These are phyloP conservation scores for Saccharomycopsis hybrid DNA, from an alignment of 1,139 yeast species.

Conservation along the genomic window DNA sequence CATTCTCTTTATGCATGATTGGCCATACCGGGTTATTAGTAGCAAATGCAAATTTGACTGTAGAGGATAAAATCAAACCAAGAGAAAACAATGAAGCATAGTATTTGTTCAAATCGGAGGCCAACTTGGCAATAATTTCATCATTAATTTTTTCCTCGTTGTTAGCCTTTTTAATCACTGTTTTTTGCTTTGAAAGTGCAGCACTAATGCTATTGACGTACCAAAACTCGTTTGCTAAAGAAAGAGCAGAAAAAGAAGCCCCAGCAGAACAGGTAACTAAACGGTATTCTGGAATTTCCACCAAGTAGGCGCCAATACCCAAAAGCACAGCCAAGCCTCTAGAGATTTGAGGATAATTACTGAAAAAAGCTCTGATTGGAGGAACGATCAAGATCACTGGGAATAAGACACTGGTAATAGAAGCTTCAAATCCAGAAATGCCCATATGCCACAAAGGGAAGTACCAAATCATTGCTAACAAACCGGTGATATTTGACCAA, in stretches of 20 bases:
- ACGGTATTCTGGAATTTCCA: constrained; percentile 62
- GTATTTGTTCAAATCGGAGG: constrained; percentile 26
- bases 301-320: constrained; percentile 72
- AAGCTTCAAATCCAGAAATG: constrained; percentile 86
- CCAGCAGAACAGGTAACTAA: constrained; percentile 64
- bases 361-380: constrained; percentile 38
- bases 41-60: constrained; percentile 67
- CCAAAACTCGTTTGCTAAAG: constrained; percentile 56
- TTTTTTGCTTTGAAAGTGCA: constrained; percentile 27
- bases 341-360: constrained; percentile 39
- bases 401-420: constrained; percentile 50
- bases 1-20: constrained; percentile 76
- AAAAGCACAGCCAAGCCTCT: constrained; percentile 52
- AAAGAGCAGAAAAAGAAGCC: constrained; percentile 52
- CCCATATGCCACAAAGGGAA: constrained; percentile 99
- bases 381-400: constrained; percentile 55
- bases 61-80: constrained; percentile 69
- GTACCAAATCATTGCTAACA: constrained; percentile 88
- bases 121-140: constrained; percentile 7
- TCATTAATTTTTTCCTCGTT: constrained; percentile 13
- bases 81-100: constrained; percentile 58
- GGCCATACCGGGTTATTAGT: constrained; percentile 98
- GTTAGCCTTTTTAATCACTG: not conserved
- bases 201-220: constrained; percentile 39
- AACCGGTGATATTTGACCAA: constrained; percentile 78